phyloP scores from a whole-genome alignment of 306 rosid species.

The Cucurbita maxima region DNA sequence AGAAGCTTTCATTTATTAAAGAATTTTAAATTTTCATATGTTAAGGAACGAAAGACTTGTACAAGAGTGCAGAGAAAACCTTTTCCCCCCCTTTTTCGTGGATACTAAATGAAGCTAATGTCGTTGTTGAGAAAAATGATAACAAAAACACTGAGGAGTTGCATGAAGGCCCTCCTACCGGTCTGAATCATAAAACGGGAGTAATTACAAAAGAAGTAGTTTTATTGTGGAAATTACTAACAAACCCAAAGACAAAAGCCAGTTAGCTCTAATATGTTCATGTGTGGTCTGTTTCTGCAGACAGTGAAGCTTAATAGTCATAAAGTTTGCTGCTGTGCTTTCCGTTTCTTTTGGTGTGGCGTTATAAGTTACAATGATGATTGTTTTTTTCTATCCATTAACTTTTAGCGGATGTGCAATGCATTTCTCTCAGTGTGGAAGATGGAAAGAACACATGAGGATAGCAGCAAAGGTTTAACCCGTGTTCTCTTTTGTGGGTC shows the following conservation, averaged over 20 bases:
- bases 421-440: slow-evolving; percentile 10
- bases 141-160: neutral
- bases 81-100: neutral
- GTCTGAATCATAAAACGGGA: neutral
- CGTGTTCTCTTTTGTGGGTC: slow-evolving; percentile 69
- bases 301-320: neutral
- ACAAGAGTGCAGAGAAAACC: neutral
- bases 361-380: neutral
- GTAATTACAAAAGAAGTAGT: neutral
- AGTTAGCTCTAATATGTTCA: neutral
- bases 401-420: neutral
- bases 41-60: neutral
- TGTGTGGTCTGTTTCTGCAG: neutral
- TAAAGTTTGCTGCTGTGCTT: neutral
- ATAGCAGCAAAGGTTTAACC: slow-evolving; percentile 18
- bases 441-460: slow-evolving; percentile 12
- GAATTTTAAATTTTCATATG: neutral
- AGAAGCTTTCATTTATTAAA: neutral
- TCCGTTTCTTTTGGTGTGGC: neutral
- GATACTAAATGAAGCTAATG: neutral
- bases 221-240: neutral
- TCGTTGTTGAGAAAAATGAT: neutral
- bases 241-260: neutral
- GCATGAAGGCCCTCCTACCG: neutral
- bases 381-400: neutral